Percentiles rank a stretch among this genome's conserved stretches.
Conservation (phyloP, 2,329 filamentous ascomycete species). For the Cordyceps sp. region DNA sequence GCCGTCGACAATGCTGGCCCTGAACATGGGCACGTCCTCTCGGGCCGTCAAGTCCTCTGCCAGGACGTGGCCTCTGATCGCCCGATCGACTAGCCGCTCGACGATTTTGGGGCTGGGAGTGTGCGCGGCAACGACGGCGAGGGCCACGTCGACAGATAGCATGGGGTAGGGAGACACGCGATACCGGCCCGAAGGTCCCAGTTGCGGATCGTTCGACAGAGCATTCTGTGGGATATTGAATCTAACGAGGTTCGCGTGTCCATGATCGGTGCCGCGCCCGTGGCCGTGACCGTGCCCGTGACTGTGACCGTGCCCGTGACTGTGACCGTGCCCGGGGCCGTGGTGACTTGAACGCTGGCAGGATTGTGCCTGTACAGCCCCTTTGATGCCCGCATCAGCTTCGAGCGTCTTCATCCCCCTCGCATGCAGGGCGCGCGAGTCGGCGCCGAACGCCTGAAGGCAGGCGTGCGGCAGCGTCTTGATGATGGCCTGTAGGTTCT, state of each 20-base stretch:
- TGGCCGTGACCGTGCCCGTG: slow-evolving; percentile 29
- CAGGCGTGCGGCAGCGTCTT: slow-evolving; percentile 95
- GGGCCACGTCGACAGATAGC: slow-evolving; percentile 69
- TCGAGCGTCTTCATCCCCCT: slow-evolving; percentile 77
- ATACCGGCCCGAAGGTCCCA: slow-evolving; percentile 53
- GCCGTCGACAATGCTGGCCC: slow-evolving; percentile 92
- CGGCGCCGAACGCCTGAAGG: slow-evolving; percentile 64
- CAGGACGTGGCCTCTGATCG: slow-evolving; percentile 60
- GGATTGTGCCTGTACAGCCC: slow-evolving; percentile 10
- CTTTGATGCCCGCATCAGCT: slow-evolving; percentile 52
- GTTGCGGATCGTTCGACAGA: slow-evolving; percentile 42
- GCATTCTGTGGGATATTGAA: slow-evolving; percentile 49
- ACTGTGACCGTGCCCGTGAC: slow-evolving; percentile 18
- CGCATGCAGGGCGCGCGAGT: slow-evolving; percentile 64
- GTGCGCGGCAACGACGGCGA: slow-evolving; percentile 54
- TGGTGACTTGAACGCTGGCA: slow-evolving; percentile 20
- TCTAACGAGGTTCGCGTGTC: slow-evolving; percentile 46
- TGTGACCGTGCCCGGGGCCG: slow-evolving; percentile 19
- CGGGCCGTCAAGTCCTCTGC: slow-evolving; percentile 66
- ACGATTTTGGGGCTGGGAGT: slow-evolving; percentile 47
- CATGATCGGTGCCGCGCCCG: too few relatives aligned
- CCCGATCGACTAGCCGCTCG: slow-evolving; percentile 42
- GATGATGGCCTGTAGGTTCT: slow-evolving; percentile 79
- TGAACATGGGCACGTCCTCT: slow-evolving; percentile 81
- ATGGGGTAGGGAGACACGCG: slow-evolving; percentile 85